Evolutionary conservation across 208 protist genomes (phyloP).

Genomic region (Crithidia mellificae): DNA sequence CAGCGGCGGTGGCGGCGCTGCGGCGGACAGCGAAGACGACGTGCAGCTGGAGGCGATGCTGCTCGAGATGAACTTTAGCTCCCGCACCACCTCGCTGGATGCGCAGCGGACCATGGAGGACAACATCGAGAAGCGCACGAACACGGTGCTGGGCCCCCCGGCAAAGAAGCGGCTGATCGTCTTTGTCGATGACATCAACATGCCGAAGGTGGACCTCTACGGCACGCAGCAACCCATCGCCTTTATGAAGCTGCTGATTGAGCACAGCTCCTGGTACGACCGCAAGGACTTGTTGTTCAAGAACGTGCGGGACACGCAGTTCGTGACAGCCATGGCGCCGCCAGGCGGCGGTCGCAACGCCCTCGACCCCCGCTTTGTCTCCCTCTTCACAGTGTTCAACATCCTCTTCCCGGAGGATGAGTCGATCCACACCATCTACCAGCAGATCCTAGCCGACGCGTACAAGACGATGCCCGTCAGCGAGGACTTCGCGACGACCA

Average conservation of each 20-base stretch:
- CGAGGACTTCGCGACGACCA: conserved; percentile 45
- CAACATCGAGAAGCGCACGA: conserved; percentile 97
- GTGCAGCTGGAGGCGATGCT: conserved; percentile 90
- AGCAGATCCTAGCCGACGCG: conserved; percentile 92
- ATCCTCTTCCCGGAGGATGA: conserved; percentile 96
- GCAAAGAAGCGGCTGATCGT: conserved; percentile 96
- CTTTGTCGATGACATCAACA: conserved; percentile 99
- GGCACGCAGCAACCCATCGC: conserved; percentile 99
- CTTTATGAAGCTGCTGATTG: conserved; percentile 98
- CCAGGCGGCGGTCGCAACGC: conserved; percentile 96
- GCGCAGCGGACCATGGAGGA: conserved; percentile 97
- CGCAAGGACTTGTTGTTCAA: conserved; percentile 97
- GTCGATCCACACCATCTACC: conserved; percentile 97
- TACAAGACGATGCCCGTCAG: conserved; percentile 70
- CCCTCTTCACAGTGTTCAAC: conserved; percentile 97
- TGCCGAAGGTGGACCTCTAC: conserved; percentile 98
- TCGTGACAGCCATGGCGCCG: conserved; percentile 96
- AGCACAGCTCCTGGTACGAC: conserved; percentile 97
- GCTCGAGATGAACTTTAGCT: conserved; percentile 97
- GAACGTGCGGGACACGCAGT: conserved; percentile 95
- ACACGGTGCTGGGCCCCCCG: conserved; percentile 95
- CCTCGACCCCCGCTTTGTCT: conserved; percentile 98
- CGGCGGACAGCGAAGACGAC: conserved; percentile 42
- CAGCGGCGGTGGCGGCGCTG: background rate
- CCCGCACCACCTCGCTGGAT: conserved; percentile 95